Percentiles rank a stretch among this genome's conserved stretches.
phyloP scores from a whole-genome alignment of 257 asterid species.

The Petrea volubilis region DNA sequence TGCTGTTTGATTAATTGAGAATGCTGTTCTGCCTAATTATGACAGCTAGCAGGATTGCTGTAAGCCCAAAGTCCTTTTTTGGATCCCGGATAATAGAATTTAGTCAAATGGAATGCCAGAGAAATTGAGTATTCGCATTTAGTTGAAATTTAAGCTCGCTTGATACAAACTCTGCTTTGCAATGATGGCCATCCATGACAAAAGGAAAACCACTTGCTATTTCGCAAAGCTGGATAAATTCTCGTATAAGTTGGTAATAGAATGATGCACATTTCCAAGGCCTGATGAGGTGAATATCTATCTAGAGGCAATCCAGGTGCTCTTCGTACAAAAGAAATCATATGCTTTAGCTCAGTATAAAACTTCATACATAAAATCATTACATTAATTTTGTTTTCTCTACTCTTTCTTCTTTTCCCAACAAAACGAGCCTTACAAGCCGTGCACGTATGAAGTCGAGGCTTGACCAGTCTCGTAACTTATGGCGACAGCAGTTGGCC shows the following conservation, averaged over 20 bases:
- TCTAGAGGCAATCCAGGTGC: not conserved
- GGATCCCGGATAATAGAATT: no score
- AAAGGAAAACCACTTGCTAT: not conserved
- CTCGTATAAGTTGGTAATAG: not conserved
- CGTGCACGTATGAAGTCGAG: slow-evolving; percentile 12
- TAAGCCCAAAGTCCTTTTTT: not conserved
- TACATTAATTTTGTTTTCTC: no score
- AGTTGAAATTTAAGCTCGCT: not conserved
- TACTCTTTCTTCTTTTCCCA: no score
- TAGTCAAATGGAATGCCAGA: no score
- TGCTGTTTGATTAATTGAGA: not conserved
- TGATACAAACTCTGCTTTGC: not conserved
- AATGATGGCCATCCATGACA: not conserved
- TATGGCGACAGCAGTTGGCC: slow-evolving; percentile 10
- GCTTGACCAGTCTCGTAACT: not conserved
- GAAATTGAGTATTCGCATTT: not conserved
- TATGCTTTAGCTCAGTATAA: not conserved
- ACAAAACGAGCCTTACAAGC: no score
- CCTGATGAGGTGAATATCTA: not conserved
- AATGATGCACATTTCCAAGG: not conserved
- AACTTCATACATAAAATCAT: not conserved
- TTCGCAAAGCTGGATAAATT: not conserved
- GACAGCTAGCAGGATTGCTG: not conserved
- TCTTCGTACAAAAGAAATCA: not conserved
- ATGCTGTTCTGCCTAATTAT: not conserved